Evolutionary conservation across 2,329 filamentous ascomycete species (phyloP).

Genomic region (Xylaria sp.): DNA sequence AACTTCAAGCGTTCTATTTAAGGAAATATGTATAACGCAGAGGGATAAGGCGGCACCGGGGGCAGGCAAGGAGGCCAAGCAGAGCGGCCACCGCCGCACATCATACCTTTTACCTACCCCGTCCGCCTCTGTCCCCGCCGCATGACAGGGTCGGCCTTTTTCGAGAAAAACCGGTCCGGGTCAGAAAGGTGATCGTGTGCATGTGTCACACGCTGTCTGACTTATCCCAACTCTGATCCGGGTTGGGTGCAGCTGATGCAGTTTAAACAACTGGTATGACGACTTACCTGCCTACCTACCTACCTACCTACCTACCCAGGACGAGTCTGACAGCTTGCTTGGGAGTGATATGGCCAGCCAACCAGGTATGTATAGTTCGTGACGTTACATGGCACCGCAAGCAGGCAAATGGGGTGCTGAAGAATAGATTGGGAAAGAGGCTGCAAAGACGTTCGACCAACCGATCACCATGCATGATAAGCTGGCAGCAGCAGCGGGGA

Average conservation of each 20-base stretch:
- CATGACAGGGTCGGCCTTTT: conserved; percentile 24
- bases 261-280: conserved; percentile 28
- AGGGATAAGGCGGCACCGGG: conserved; percentile 31
- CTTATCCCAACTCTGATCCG: conserved; percentile 20
- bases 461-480: conserved; percentile 19
- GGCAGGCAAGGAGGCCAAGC: conserved; percentile 30
- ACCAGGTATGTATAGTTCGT: conserved; percentile 29
- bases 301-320: conserved; percentile 33
- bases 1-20: conserved; percentile 38
- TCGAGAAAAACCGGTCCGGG: conserved; percentile 22
- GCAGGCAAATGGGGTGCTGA: conserved; percentile 23
- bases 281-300: conserved; percentile 38
- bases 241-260: conserved; percentile 48
- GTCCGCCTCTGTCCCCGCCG: conserved; percentile 21
- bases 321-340: conserved; percentile 33
- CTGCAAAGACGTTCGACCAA: conserved; percentile 11
- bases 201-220: conserved; percentile 35
- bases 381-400: conserved; percentile 45
- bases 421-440: conserved; percentile 16
- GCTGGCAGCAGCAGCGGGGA: conserved; percentile 7
- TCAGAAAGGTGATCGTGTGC: conserved; percentile 27
- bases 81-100: conserved; percentile 21
- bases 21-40: conserved; percentile 31
- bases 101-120: conserved; percentile 28
- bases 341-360: conserved; percentile 16